Conservation (phyloP, 495 filamentous ascomycete species). For the Neurospora africana region DNA sequence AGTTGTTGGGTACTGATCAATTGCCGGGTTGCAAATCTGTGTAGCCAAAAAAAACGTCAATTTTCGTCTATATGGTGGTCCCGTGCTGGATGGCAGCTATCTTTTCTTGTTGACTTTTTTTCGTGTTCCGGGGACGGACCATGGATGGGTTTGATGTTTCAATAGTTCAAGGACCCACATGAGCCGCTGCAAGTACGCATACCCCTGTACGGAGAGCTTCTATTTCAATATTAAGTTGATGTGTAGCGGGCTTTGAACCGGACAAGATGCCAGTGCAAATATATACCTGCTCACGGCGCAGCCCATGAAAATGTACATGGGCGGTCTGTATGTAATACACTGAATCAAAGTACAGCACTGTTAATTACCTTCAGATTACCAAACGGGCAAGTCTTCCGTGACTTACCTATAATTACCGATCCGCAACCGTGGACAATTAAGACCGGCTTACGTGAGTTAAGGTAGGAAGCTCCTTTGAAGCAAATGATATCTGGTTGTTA, state of each 20-base stretch:
- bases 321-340: not conserved
- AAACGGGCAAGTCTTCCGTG: conserved; percentile 17
- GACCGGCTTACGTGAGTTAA: not conserved
- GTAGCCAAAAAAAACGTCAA: not conserved
- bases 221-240: not conserved
- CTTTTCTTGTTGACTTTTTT: not conserved
- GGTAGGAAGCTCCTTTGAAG: not conserved
- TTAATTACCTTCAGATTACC: conserved; percentile 18
- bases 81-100: not conserved
- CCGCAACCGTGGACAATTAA: not conserved
- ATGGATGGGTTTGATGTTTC: not conserved
- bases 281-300: too few relatives aligned
- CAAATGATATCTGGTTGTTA: not conserved
- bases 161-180: not conserved
- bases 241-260: not conserved
- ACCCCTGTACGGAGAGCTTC: not conserved
- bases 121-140: not conserved
- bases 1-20: not conserved
- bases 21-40: not conserved
- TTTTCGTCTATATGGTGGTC: not conserved
- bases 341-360: conserved; percentile 10
- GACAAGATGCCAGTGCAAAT: not conserved
- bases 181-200: not conserved
- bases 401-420: conserved; percentile 18
- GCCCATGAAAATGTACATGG: not conserved